A percentile compares a stretch with the other conserved stretches of the same genome.
These are phyloP conservation scores for Pyrenochaeta sp. DNA, from an alignment of 2,329 filamentous ascomycete genomes.

Conservation along the genomic window DNA sequence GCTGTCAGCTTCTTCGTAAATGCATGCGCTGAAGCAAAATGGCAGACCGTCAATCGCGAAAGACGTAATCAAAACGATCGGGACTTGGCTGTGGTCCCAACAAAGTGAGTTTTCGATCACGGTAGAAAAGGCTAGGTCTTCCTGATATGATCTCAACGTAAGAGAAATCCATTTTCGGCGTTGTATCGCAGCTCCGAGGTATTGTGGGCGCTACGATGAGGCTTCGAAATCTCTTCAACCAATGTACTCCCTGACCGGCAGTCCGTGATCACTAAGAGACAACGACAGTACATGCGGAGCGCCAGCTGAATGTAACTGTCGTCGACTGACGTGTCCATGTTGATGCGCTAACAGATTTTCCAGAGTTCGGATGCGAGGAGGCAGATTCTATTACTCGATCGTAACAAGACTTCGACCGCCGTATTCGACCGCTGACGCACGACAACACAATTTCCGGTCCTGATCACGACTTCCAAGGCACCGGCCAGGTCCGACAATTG, in stretches of 20 bases:
- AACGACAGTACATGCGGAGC: slow-evolving; percentile 3
- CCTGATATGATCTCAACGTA: slow-evolving; percentile 14
- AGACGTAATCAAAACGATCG: too few relatives aligned
- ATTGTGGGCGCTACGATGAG: slow-evolving; percentile 13
- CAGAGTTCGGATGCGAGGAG: slow-evolving; percentile 5
- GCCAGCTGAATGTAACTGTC: slow-evolving; percentile 8
- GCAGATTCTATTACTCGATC: slow-evolving; percentile 46
- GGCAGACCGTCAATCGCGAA: too few relatives aligned
- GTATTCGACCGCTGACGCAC: slow-evolving; percentile 18
- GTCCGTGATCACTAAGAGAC: slow-evolving; percentile 10
- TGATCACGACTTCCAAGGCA: slow-evolving; percentile 2
- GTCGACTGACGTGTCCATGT: slow-evolving; percentile 11
- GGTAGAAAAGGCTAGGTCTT: slow-evolving; percentile 7
- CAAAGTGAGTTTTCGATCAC: slow-evolving; percentile 5
- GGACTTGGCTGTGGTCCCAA: too few relatives aligned
- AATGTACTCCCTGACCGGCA: slow-evolving; percentile 12
- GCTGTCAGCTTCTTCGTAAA: too few relatives aligned
- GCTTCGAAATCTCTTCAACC: slow-evolving; percentile 8
- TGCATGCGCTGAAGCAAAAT: too few relatives aligned
- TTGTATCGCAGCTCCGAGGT: slow-evolving; percentile 12
- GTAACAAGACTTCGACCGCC: slow-evolving; percentile 25
- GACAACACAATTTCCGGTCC: slow-evolving; percentile 3
- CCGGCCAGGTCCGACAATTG: slow-evolving; percentile 1
- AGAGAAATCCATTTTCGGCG: slow-evolving; percentile 18
- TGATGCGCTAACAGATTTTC: slow-evolving; percentile 19